Conservation (phyloP, 1,284 basidiomycete genomes). For the Ceratobasidium sp. region DNA sequence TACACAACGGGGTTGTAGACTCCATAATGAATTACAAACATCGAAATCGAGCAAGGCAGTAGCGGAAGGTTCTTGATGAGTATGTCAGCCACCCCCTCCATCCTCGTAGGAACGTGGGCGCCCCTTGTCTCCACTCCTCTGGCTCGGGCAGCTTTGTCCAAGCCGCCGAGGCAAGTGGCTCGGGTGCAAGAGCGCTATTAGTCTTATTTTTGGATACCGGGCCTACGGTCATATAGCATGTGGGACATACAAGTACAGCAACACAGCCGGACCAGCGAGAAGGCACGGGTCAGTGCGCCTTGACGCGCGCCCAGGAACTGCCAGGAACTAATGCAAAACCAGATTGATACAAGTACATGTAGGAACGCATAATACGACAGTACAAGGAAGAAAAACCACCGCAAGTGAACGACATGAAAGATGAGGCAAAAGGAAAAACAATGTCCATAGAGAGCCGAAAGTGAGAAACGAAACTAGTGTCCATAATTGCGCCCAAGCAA, state of each 20-base stretch:
- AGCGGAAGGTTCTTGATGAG: background rate
- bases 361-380: background rate
- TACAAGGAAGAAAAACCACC: background rate
- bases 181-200: background rate
- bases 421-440: background rate
- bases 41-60: background rate
- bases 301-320: conserved; percentile 18
- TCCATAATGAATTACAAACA: background rate
- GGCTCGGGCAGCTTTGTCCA: background rate
- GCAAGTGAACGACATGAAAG: background rate
- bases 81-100: background rate
- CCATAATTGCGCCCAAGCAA: background rate
- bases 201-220: background rate
- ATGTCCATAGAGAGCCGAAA: no score
- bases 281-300: background rate
- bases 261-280: conserved; percentile 18
- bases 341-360: conserved; percentile 20
- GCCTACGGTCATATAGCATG: background rate
- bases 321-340: background rate
- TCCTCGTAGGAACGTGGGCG: background rate
- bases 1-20: background rate
- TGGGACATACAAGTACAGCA: conserved; percentile 7
- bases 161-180: background rate
- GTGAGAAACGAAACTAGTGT: no score
- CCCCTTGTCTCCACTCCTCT: background rate